A percentile compares a stretch with the other conserved stretches of the same genome.
phyloP scores from a whole-genome alignment of 805 yeast genomes.

The Saccharomycopsis fibuligera region DNA sequence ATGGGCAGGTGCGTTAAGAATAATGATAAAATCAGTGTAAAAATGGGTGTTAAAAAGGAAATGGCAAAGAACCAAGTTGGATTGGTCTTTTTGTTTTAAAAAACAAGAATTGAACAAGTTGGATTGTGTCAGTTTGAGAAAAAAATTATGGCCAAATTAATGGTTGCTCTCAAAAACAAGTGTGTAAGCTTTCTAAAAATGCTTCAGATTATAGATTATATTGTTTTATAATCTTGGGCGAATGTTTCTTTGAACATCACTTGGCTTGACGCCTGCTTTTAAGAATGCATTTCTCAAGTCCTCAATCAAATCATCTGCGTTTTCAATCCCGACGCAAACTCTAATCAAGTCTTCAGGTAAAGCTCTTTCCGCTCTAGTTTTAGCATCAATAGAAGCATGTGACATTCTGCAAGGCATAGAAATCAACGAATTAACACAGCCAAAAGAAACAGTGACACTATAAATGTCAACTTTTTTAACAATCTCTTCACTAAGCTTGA shows the following conservation, averaged over 20 bases:
- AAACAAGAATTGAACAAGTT: constrained; percentile 8
- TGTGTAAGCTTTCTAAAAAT: neutral
- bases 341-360: constrained; percentile 90
- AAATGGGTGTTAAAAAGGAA: neutral
- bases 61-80: constrained; percentile 7
- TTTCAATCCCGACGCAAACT: constrained; percentile 88
- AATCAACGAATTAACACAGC: constrained; percentile 87
- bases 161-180: too few relatives aligned
- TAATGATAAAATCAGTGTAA: neutral
- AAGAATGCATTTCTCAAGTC: constrained; percentile 61
- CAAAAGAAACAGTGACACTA: constrained; percentile 89
- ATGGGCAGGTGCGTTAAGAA: neutral
- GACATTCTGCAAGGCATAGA: constrained; percentile 96
- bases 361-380: constrained; percentile 78
- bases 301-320: constrained; percentile 69
- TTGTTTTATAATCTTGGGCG: neutral
- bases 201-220: neutral
- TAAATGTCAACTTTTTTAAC: constrained; percentile 72
- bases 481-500: constrained; percentile 57
- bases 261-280: constrained; percentile 8
- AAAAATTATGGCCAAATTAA: neutral
- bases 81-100: neutral
- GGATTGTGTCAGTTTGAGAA: constrained; percentile 11
- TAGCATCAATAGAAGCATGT: constrained; percentile 91
- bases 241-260: neutral